Evolutionary conservation across 768 basidiomycete species (phyloP).

Genomic region (Punctularia strigosozonata): DNA sequence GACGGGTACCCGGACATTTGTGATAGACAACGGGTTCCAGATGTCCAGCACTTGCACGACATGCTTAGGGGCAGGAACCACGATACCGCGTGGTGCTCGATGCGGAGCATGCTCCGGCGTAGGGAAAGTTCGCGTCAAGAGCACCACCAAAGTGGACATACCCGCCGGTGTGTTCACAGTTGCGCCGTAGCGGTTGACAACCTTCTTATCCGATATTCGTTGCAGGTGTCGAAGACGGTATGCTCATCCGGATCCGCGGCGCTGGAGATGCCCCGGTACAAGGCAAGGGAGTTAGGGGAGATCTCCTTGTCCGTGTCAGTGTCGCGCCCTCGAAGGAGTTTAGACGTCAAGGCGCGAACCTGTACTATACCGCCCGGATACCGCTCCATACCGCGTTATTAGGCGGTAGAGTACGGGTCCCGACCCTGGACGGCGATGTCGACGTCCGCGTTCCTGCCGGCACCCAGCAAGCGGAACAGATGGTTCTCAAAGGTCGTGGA

Average conservation of each 20-base stretch:
- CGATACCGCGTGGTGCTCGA: slow-evolving; percentile 64
- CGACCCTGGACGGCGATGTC: slow-evolving; percentile 91
- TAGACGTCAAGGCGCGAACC: slow-evolving; percentile 80
- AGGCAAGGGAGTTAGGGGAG: slow-evolving; percentile 69
- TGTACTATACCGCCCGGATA: slow-evolving; percentile 83
- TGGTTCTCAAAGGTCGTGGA: slow-evolving; percentile 84
- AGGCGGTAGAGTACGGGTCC: slow-evolving; percentile 87
- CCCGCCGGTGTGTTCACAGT: slow-evolving; percentile 56
- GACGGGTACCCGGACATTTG: slow-evolving; percentile 78
- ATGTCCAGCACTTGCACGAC: slow-evolving; percentile 86
- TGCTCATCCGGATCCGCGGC: slow-evolving; percentile 73
- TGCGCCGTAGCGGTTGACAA: not conserved
- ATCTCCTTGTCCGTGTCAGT: slow-evolving; percentile 77
- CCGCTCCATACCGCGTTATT: slow-evolving; percentile 86
- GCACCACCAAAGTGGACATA: slow-evolving; percentile 69
- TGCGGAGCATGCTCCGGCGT: slow-evolving; percentile 78
- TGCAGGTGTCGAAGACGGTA: slow-evolving; percentile 88
- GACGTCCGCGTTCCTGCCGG: slow-evolving; percentile 87
- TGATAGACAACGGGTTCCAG: slow-evolving; percentile 89
- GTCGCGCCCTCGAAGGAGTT: slow-evolving; percentile 80
- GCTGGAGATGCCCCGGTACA: slow-evolving; percentile 77
- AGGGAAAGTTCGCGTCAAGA: slow-evolving; percentile 76
- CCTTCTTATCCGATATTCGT: slow-evolving; percentile 5
- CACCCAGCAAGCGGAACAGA: slow-evolving; percentile 95
- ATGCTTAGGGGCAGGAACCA: slow-evolving; percentile 74